Evolutionary conservation across 73 alveolate species (phyloP), one percentile per base, ranked within the genome.

Genomic region (Breviolum minutum): DNA sequence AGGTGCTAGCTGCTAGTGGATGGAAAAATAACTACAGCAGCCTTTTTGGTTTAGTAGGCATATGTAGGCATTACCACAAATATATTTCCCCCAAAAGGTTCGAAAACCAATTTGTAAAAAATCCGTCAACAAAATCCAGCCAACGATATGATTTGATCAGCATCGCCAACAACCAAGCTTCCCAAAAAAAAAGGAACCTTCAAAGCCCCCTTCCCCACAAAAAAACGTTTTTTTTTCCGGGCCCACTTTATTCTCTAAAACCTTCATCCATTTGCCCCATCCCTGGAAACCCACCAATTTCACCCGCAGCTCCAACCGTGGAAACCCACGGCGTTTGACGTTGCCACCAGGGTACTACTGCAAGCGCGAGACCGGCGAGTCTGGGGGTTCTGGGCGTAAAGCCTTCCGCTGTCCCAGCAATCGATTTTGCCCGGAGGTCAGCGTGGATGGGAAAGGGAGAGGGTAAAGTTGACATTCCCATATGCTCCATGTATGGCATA

Each of bases 331-430:
- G n/a, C n/a, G n/a, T 66, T 66, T 17, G 17, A 66, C 66, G 12
- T 14, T 68, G 62, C 69, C 71, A 14, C 60, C 77, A 91, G 99
- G 99, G 60, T 94, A 63, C 74, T 94, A 94, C 94, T 94, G 99
- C 99, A 94, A 94, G 99, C 85, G 92, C 48, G 94, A 94, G 94
- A 80, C 99, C 11, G 99, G 99, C 16, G 84, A 94, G 84, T 94
- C 99, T 7, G 99, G 99, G 24, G 99, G 99, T 4, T 63, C 86
- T 2, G 99, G 99, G 20, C 90, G 98, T 3, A 68, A 63, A 8
- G 86, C 98, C 82, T 94, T 94, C 99, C 82, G 94, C 17, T 94
- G 99, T 63, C 99, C 99, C 48, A 69, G 84, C 86, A 83, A 94
- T 60, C 91, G 87, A 83, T 94, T 94, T 73, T 94, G 99, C 40